These are phyloP conservation scores for Tilletia indica DNA, from an alignment of 1,284 basidiomycete genomes.

Conservation along the genomic window DNA sequence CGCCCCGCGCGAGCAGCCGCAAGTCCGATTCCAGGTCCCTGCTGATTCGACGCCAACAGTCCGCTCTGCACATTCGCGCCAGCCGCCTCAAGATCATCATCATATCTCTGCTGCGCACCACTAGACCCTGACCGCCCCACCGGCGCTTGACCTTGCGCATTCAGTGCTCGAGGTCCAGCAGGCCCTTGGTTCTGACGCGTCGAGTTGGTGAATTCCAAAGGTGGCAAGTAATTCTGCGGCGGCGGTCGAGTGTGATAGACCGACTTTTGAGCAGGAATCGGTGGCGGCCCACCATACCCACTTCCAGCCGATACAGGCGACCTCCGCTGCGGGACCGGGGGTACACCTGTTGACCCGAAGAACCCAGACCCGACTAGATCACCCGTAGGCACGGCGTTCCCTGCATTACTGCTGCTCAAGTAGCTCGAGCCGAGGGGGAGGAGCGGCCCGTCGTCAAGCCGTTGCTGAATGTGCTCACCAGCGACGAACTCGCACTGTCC, in stretches of 20 bases:
- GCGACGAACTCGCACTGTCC: conserved; percentile 15
- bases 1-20: conserved; percentile 7
- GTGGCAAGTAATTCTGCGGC: neutral
- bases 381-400: neutral
- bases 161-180: too few species aligned
- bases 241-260: conserved; percentile 11
- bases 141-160: neutral
- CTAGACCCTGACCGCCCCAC: neutral
- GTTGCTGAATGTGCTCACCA: conserved; percentile 10
- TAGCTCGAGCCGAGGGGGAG: conserved; percentile 16
- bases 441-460: conserved; percentile 11
- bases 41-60: neutral
- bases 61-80: conserved; percentile 12
- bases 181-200: too few species aligned
- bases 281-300: neutral
- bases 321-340: neutral
- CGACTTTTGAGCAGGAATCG: conserved; percentile 1
- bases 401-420: neutral
- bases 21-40: neutral
- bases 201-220: too few species aligned
- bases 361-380: neutral
- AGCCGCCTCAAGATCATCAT: conserved; percentile 4
- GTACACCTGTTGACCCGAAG: conserved; percentile 2
- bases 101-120: conserved; percentile 13
- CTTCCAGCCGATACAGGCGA: conserved; percentile 3